phyloP scores from a whole-genome alignment of 495 filamentous ascomycete species.

The Massariosphaeria phaeospora region DNA sequence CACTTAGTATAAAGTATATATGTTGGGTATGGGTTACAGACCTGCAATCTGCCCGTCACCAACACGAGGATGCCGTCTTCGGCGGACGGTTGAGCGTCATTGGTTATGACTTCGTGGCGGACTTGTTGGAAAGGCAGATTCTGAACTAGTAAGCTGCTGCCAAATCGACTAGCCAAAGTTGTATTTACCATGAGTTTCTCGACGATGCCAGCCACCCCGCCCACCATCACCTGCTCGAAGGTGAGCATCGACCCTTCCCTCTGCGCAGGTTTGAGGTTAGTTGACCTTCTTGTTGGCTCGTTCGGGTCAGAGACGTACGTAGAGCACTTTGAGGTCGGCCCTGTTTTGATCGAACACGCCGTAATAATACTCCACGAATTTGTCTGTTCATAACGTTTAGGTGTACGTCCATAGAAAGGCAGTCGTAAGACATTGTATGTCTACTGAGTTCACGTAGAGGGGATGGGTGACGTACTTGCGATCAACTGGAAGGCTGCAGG shows the following conservation, averaged over 20 bases:
- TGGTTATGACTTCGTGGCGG: conserved; percentile 59
- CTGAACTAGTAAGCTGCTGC: conserved; percentile 43
- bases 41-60: conserved; percentile 77
- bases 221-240: conserved; percentile 63
- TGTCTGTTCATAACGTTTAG: conserved; percentile 47
- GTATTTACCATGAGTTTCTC: conserved; percentile 73
- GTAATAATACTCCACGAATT: conserved; percentile 90
- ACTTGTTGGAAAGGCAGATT: conserved; percentile 75
- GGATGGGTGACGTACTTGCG: too few relatives aligned
- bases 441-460: too few relatives aligned
- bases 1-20: background rate
- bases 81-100: conserved; percentile 71
- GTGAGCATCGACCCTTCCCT: conserved; percentile 86
- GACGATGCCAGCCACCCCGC: conserved; percentile 59
- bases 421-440: too few relatives aligned
- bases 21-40: conserved; percentile 43
- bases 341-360: conserved; percentile 71
- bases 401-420: background rate
- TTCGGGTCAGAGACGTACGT: conserved; percentile 53
- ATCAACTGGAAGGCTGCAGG: too few relatives aligned
- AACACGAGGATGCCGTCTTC: conserved; percentile 66
- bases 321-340: conserved; percentile 58
- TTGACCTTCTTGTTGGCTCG: background rate
- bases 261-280: conserved; percentile 43
- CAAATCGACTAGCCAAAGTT: too few relatives aligned